Percentiles rank a stretch among this genome's conserved stretches.
Evolutionary conservation across 495 filamentous ascomycete genomes (phyloP).

Genomic region (Xylaria telfairii): DNA sequence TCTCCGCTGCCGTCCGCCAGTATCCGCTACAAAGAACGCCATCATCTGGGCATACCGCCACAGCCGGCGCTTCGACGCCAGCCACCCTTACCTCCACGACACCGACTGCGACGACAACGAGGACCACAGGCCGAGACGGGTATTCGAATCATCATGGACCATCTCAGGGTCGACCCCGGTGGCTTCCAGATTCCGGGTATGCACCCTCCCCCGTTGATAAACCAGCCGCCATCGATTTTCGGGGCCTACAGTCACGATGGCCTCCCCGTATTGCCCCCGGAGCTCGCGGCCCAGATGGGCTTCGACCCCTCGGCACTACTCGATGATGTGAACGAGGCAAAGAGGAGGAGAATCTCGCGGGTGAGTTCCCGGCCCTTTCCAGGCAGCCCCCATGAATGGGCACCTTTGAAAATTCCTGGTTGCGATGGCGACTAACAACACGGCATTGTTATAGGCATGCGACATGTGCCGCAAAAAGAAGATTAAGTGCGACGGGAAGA

Average conservation of each 20-base stretch:
- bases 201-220: slow-evolving; percentile 63
- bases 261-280: slow-evolving; percentile 61
- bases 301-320: slow-evolving; percentile 59
- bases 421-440: slow-evolving; percentile 26
- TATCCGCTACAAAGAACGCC: not conserved
- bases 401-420: not conserved
- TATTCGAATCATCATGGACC: slow-evolving; percentile 48
- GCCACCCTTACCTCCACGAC: not conserved
- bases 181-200: slow-evolving; percentile 58
- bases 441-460: slow-evolving; percentile 69
- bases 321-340: slow-evolving; percentile 81
- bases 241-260: slow-evolving; percentile 66
- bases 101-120: slow-evolving; percentile 6
- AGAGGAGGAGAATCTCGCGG: slow-evolving; percentile 91
- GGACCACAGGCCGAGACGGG: not conserved
- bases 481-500: slow-evolving; percentile 98
- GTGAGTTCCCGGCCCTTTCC: slow-evolving; percentile 51
- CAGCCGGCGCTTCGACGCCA: not conserved
- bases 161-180: slow-evolving; percentile 40
- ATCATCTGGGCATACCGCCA: not conserved
- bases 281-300: slow-evolving; percentile 66
- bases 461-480: slow-evolving; percentile 99
- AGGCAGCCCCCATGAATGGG: not conserved
- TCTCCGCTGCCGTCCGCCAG: not conserved
- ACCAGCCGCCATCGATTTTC: slow-evolving; percentile 74